Base-by-base conservation (phyloP, 805 yeast genomes). In the Kuraishia piskuri region DNA sequence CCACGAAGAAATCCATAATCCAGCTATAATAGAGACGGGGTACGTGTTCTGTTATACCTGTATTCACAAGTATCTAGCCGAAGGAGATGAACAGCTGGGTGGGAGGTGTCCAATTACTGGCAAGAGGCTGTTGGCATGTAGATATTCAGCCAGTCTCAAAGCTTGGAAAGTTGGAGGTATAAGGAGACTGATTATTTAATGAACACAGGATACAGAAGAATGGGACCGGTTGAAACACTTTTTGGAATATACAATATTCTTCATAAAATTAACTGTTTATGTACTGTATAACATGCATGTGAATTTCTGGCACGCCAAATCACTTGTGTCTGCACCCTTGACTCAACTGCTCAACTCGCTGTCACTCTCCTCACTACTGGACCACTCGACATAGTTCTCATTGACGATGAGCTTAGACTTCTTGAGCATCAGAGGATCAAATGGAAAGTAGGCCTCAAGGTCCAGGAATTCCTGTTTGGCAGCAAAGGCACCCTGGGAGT, bases 371-470 rank as follows among this genome's bases (percentile, higher is more conserved):
- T 85, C 85, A 36, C 83, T 88, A 47, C 82, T 90, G 40, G 77
- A 77, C 98, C 98, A 92, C 61, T 90, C 94, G 24, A 91, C 82
- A 63, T 83, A 87, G 55, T 77, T 75, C 5, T 69, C 74, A 31
- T 76, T 72, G 53, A 94, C 70, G 36, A 81, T 65, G 45, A 69
- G 66, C 60, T 83, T 81, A 50, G 88, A 79, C 10, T 69, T 69
- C 48, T 84, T 86, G 57, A 92, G 76, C 51, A 87, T 80, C 56
- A 94, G 69, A 1, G 99, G 99, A 72, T 92, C 98, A 66, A 88
- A 92, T 12, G 99, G 99, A 69, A 92, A 92, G 66, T 90, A 92
- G n/a, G 94, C 90, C 66, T 91, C 97, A 52, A 92, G 74, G 62
- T 90, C 96, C 59, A 88, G 77, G 63, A 88, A 90, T 63, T 90